Evolutionary conservation across 2,329 filamentous ascomycete genomes (phyloP).

Genomic region (Ceratocystis variospora): DNA sequence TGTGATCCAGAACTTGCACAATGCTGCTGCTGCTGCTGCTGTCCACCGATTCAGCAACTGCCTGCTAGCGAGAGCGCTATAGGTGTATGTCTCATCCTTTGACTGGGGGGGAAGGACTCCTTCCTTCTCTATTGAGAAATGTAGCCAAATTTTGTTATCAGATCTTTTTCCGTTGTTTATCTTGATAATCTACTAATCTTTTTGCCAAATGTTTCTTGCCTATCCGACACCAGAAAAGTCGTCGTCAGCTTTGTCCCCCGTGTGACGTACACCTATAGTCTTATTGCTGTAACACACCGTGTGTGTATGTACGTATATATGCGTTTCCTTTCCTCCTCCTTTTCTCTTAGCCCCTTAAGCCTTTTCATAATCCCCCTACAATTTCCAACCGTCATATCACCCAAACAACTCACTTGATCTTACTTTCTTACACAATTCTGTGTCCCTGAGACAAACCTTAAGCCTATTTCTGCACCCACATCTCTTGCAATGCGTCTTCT

Average conservation of each 20-base stretch:
- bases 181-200: background rate
- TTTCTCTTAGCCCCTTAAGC: background rate
- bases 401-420: background rate
- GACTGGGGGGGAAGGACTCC: background rate
- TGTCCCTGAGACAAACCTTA: background rate
- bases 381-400: background rate
- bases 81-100: conserved; percentile 4
- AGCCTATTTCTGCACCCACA: background rate
- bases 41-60: background rate
- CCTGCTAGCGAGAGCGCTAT: background rate
- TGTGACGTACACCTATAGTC: background rate
- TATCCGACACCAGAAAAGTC: background rate
- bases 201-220: background rate
- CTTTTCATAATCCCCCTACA: background rate
- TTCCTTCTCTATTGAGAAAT: background rate
- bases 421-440: too few species aligned
- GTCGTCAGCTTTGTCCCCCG: background rate
- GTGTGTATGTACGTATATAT: too few species aligned
- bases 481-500: conserved; percentile 9
- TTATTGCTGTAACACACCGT: background rate
- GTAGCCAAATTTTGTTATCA: background rate
- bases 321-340: background rate
- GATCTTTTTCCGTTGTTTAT: background rate
- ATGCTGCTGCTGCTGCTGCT: too few species aligned
- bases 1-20: background rate